Evolutionary conservation across 2,329 filamentous ascomycete genomes (phyloP).

Genomic region (Fusarium torulosum): DNA sequence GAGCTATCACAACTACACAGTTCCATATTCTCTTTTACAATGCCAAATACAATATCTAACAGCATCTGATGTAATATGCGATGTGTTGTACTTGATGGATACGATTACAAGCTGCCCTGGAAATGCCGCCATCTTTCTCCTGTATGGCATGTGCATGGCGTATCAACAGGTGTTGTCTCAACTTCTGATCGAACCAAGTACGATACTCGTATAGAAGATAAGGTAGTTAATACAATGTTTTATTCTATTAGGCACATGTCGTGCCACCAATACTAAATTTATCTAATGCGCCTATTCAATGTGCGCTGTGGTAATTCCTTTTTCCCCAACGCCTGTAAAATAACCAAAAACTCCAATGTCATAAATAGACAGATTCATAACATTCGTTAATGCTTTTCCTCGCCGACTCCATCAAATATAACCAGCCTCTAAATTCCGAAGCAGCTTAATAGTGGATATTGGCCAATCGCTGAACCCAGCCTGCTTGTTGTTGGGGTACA

Average conservation of each 20-base stretch:
- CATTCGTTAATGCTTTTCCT: slow-evolving; percentile 32
- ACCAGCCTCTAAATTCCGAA: slow-evolving; percentile 6
- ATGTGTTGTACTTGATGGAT: too few relatives aligned
- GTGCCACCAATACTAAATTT: slow-evolving; percentile 2
- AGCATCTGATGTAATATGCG: too few relatives aligned
- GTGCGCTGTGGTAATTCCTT: slow-evolving; percentile 17
- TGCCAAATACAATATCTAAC: too few relatives aligned
- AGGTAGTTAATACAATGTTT: not conserved
- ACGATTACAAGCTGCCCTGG: too few relatives aligned
- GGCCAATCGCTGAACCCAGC: slow-evolving; percentile 45
- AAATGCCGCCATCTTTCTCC: too few relatives aligned
- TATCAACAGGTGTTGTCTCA: not conserved
- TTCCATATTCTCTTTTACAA: too few relatives aligned
- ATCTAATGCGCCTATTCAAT: slow-evolving; percentile 5
- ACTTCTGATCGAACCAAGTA: not conserved
- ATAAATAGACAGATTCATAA: slow-evolving; percentile 15
- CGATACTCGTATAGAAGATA: too few relatives aligned
- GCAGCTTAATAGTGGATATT: slow-evolving; percentile 40
- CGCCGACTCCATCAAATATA: slow-evolving; percentile 2
- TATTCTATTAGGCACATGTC: slow-evolving; percentile 5
- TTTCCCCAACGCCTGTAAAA: slow-evolving; percentile 16
- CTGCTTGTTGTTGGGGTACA: slow-evolving; percentile 34
- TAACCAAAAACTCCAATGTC: slow-evolving; percentile 28
- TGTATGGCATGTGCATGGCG: too few relatives aligned
- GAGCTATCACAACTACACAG: too few relatives aligned